Percentiles rank a stretch among this genome's conserved stretches.
Evolutionary conservation across 257 asterid genomes (phyloP).

Genomic region (Primulina eburnea): DNA sequence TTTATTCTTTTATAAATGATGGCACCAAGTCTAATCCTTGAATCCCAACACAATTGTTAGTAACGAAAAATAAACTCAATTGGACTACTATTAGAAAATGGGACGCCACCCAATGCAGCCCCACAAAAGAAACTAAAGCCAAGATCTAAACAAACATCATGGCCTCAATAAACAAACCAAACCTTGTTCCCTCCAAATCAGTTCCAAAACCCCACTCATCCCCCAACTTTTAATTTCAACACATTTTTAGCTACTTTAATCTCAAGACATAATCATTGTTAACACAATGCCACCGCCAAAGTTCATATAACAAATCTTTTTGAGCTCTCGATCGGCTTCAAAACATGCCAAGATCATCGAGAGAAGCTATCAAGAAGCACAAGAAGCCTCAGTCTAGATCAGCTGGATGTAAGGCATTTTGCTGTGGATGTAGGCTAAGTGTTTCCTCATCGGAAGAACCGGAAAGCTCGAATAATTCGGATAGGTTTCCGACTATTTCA

Average conservation of each 20-base stretch:
- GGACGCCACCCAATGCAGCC: not conserved
- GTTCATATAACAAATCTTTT: not conserved
- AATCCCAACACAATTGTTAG: not conserved
- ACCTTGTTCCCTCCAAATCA: not conserved
- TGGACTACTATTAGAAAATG: no score
- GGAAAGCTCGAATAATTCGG: constrained; percentile 43
- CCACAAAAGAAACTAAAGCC: not conserved
- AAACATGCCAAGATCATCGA: not conserved
- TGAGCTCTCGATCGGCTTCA: not conserved
- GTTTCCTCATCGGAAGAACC: constrained; percentile 57
- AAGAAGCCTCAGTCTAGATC: constrained; percentile 35
- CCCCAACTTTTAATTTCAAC: not conserved
- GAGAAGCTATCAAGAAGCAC: constrained; percentile 35
- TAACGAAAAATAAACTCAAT: not conserved
- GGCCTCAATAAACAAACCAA: not conserved
- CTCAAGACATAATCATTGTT: not conserved
- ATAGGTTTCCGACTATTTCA: constrained; percentile 41
- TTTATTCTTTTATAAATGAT: no score
- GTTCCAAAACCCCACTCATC: not conserved
- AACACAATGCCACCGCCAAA: not conserved
- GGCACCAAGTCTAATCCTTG: no score
- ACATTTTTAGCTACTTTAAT: not conserved
- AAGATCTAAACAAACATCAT: not conserved
- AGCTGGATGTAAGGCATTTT: constrained; percentile 45
- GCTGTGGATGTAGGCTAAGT: constrained; percentile 58